These are phyloP conservation scores for Sanguinoderma infundibulare DNA, from an alignment of 1,284 basidiomycete species.

Conservation along the genomic window DNA sequence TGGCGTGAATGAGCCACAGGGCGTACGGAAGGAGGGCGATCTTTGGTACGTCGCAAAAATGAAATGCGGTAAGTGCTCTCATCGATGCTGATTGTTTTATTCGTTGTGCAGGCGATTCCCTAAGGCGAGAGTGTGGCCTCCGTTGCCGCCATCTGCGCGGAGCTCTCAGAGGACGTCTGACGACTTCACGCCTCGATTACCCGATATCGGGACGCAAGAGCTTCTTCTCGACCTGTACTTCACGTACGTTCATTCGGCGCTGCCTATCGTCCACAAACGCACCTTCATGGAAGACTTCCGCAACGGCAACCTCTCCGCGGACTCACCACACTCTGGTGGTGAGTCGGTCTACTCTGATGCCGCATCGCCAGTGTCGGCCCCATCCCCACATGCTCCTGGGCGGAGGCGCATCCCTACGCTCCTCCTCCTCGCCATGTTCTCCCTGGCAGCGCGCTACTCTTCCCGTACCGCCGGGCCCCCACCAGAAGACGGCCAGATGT, in stretches of 20 bases:
- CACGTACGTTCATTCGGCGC: constrained; percentile 73
- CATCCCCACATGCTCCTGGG: constrained; percentile 45
- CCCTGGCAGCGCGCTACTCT: constrained; percentile 76
- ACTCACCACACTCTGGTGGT: constrained; percentile 29
- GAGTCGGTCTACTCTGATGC: constrained; percentile 39
- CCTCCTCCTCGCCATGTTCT: constrained; percentile 77
- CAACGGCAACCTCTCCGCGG: constrained; percentile 27
- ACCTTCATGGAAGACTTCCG: constrained; percentile 69
- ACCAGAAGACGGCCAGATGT: constrained; percentile 68
- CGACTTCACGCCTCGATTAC: constrained; percentile 50
- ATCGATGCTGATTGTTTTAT: constrained; percentile 4
- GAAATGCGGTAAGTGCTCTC: background rate
- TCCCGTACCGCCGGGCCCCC: constrained; percentile 36
- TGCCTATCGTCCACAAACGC: constrained; percentile 76
- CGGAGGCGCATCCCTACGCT: constrained; percentile 62
- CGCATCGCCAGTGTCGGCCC: constrained; percentile 35
- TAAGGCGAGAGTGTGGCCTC: constrained; percentile 83
- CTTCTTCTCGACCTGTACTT: constrained; percentile 79
- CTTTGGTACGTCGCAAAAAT: constrained; percentile 61
- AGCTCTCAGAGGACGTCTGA: constrained; percentile 39
- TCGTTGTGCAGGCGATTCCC: constrained; percentile 69
- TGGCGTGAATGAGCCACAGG: constrained; percentile 60
- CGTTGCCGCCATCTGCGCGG: constrained; percentile 45
- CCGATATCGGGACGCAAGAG: constrained; percentile 61
- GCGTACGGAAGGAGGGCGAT: constrained; percentile 75